These are phyloP conservation scores for Vigna hirtella DNA, from an alignment of 306 rosid species.

Conservation along the genomic window DNA sequence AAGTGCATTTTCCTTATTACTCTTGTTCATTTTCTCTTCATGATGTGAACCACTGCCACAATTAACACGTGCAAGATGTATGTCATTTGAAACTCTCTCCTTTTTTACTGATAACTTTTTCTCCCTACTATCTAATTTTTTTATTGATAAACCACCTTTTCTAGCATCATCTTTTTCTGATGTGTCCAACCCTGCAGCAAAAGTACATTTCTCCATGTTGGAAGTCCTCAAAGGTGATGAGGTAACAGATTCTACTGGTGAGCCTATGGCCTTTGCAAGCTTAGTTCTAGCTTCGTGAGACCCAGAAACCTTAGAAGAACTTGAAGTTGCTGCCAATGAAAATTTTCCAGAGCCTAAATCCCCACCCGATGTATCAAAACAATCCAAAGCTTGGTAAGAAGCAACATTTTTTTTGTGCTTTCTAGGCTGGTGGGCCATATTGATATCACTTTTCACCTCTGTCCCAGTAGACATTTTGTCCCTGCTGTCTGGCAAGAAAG, in stretches of 20 bases:
- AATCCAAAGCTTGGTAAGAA: conserved; percentile 45
- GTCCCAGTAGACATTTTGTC: conserved; percentile 38
- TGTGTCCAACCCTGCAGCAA: conserved; percentile 43
- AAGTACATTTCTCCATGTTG: conserved; percentile 48
- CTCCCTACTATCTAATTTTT: conserved; percentile 38
- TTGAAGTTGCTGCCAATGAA: conserved; percentile 63
- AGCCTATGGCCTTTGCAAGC: conserved; percentile 57
- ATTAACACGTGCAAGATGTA: conserved; percentile 40
- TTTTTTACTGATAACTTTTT: conserved; percentile 41
- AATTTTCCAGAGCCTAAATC: conserved; percentile 53
- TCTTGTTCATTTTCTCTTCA: conserved; percentile 46
- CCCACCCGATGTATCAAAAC: conserved; percentile 49
- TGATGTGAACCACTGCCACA: conserved; percentile 44
- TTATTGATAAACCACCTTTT: conserved; percentile 45
- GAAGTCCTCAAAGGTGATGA: conserved; percentile 65
- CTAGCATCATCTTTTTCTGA: conserved; percentile 44
- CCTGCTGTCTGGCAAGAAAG: conserved; percentile 41
- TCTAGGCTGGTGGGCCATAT: conserved; percentile 46
- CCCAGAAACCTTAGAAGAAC: conserved; percentile 71
- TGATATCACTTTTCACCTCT: conserved; percentile 46
- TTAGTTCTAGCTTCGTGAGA: conserved; percentile 53
- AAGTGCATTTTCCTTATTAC: conserved; percentile 40
- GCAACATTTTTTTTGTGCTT: conserved; percentile 45
- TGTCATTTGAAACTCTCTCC: conserved; percentile 32
- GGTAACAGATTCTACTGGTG: conserved; percentile 74